Percentiles rank a stretch among this genome's conserved stretches.
These are phyloP conservation scores for Sporopachydermia cereana DNA, from an alignment of 1,139 yeast species.

Conservation along the genomic window DNA sequence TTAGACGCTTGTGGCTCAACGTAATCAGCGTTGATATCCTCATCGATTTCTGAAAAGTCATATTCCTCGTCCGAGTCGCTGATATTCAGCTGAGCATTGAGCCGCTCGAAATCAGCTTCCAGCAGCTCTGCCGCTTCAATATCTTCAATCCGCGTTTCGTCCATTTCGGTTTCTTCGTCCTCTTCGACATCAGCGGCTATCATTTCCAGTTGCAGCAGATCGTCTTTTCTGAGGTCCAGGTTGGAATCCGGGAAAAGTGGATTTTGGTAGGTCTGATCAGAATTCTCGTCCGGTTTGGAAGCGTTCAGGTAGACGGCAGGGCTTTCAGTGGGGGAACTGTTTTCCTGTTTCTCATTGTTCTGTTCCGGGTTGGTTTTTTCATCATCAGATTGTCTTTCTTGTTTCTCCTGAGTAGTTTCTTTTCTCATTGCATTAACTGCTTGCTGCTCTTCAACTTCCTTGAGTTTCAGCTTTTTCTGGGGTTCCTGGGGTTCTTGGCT, in stretches of 20 bases:
- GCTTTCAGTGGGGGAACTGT: constrained; percentile 6
- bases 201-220: constrained; percentile 38
- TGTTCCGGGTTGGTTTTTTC: constrained; percentile 12
- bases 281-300: constrained; percentile 2
- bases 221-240: constrained; percentile 32
- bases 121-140: constrained; percentile 26
- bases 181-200: constrained; percentile 34
- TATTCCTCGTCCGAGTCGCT: constrained; percentile 23
- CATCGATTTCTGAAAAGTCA: constrained; percentile 29
- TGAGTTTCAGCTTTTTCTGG: too few species aligned
- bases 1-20: constrained; percentile 14
- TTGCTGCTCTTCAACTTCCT: too few species aligned
- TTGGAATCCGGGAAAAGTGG: constrained; percentile 14
- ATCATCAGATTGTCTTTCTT: too few species aligned
- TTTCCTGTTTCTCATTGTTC: constrained; percentile 8
- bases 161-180: constrained; percentile 31
- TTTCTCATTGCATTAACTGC: too few species aligned
- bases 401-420: too few species aligned
- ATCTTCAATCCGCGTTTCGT: constrained; percentile 24
- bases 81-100: constrained; percentile 16
- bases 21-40: constrained; percentile 17
- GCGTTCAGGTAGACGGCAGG: too few species aligned
- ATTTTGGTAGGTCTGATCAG: neutral
- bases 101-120: constrained; percentile 13
- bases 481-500: too few species aligned